Base-by-base conservation (phyloP, 257 asterid genomes). In the Petrea volubilis region DNA sequence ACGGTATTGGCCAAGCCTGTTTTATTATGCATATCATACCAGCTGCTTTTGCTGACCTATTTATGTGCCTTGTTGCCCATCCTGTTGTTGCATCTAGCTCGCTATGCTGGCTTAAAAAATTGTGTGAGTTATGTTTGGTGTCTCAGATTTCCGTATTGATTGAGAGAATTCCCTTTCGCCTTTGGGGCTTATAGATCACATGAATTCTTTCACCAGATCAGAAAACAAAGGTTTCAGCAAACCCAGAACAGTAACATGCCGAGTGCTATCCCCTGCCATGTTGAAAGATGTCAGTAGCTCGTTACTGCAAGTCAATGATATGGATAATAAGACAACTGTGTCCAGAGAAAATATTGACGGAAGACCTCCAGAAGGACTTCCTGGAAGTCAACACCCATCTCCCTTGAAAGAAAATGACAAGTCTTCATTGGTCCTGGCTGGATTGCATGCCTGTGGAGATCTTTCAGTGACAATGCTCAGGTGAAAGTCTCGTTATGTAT, bases 361-460 rank as follows among this genome's bases (percentile, higher is more conserved):
- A 64, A 75, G 77, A 27, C 63, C 74, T 56, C 60, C 63, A 43
- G 81, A 76, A 72, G 73, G 59, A 60, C 33, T 46, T 59, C 52
- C 21, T 69, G 81, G 75, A 69, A 70, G 62, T 51, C 74, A 70
- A 67, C 17, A 29, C 36, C 28, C 28, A 64, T 73, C 82, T 36
- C 73, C 80, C 49, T 64, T 74, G 36, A 61, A 57, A 67, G 61
- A 72, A 34, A 49, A 59, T 55, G 74, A 65, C 69, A 79, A 63
- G 29, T 73, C 95, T 67, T 67, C 91, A 25, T 78, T 91, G 73
- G 77, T 93, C 72, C 88, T 93, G 61, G 95, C 98, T 66, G 98
- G 98, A 73, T 97, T 93, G 72, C 97, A 91, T 84, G 95, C 98
- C 38, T 93, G 98, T 70, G 98, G 98, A 67, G 96, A 91, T 83